Evolutionary conservation across 1,284 basidiomycete genomes (phyloP), one percentile per base, ranked within the genome.

Genomic region (Boletellus deceptivus): DNA sequence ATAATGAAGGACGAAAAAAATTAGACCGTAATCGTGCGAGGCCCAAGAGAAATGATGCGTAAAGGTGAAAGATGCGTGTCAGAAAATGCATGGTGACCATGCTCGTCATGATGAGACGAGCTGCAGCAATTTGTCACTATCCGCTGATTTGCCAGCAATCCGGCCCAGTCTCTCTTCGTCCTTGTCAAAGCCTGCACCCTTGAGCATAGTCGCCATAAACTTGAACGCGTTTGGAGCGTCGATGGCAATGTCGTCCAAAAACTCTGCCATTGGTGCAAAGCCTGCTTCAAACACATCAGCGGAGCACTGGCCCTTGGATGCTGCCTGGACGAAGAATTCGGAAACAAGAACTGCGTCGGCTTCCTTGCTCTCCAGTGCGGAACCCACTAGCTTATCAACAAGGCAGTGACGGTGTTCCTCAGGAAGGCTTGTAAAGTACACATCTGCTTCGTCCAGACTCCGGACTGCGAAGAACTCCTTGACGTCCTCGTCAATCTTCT

Each of bases 181-280:
- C 58, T 70, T 71, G 55, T 75, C 73, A 70, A 91, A 71, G 20
- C 76, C 77, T 18, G 87, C 76, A 39, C 82, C 84, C 64, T 82
- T 84, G 53, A 93, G 70, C 72, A 93, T 82, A 49, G 77, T 75
- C 9, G 84, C 91, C 67, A 93, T 84, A 47, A 86, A 80, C 54
- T 80, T 72, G 72, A 89, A 86, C 0, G 92, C 93, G 64, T 88
- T 87, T 4, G 94, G 94, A 53, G 89, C 90, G 68, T 98, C 93
- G 61, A 94, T 87, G 17, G 84, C 82, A 50, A 93, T 82, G 65
- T 97, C 93, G 62, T 93, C 91, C 58, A 97, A 75, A 54, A 86
- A 72, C 67, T 90, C 86, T 49, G 88, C 83, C 48, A 84, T 78
- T 2, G 77, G 75, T 51, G 70, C 69, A 69, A 94, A 80, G 16